These are phyloP conservation scores for Yamadazyma akitaensis DNA, from an alignment of 805 yeast species.

Conservation along the genomic window DNA sequence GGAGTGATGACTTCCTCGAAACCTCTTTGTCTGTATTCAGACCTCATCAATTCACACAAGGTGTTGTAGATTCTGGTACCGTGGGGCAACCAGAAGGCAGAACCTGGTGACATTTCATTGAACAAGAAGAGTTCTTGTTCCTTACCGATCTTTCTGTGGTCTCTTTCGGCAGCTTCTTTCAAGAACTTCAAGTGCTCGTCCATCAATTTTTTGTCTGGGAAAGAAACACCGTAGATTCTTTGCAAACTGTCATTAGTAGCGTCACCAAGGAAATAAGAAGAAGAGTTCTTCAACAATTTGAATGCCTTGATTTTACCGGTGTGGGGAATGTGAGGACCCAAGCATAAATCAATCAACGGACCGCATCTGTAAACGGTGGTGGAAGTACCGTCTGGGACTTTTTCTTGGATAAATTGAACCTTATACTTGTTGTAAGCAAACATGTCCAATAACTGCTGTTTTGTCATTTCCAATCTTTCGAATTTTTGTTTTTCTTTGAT, in stretches of 20 bases:
- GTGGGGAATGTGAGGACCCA: constrained; percentile 97
- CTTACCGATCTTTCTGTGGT: constrained; percentile 92
- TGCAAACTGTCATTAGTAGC: constrained; percentile 90
- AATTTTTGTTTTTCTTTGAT: constrained; percentile 94
- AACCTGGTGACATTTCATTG: constrained; percentile 96
- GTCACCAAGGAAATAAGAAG: constrained; percentile 95
- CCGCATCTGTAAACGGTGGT: constrained; percentile 98
- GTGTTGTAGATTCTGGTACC: constrained; percentile 97
- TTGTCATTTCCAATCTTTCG: constrained; percentile 87
- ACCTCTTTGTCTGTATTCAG: constrained; percentile 88
- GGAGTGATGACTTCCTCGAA: constrained; percentile 99
- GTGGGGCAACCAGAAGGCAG: constrained; percentile 98
- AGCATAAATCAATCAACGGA: constrained; percentile 91
- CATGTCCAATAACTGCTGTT: constrained; percentile 89
- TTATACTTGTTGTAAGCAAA: constrained; percentile 94
- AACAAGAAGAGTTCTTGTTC: constrained; percentile 95
- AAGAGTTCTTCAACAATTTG: constrained; percentile 91
- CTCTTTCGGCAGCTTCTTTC: constrained; percentile 94
- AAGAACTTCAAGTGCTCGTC: constrained; percentile 91
- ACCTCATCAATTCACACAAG: constrained; percentile 72
- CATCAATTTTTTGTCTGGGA: constrained; percentile 97
- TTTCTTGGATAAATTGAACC: constrained; percentile 77
- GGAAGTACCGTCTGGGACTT: constrained; percentile 93
- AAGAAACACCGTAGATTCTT: constrained; percentile 95
- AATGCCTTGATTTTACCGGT: constrained; percentile 95